Conservation (phyloP, 352 stramenopile genomes). For the Globisporangium mamillatum region DNA sequence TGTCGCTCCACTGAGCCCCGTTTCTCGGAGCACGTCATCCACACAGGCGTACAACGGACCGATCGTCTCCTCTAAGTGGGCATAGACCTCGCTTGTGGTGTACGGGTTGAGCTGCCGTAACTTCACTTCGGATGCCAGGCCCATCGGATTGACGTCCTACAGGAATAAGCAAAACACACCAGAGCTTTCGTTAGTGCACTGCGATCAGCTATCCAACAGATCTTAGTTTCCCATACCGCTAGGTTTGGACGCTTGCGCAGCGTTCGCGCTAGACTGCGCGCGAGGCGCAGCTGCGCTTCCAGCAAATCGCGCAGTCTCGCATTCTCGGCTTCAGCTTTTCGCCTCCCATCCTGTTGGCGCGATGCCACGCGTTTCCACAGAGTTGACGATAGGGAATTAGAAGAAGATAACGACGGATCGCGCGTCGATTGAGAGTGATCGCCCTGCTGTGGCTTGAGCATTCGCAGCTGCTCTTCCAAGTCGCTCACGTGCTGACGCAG, state of each 20-base stretch:
- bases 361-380: constrained; percentile 6
- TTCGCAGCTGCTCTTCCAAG: constrained; percentile 5
- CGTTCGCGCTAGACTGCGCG: neutral
- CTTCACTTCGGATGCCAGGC: neutral
- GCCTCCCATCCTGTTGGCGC: constrained; percentile 2
- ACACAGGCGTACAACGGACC: neutral
- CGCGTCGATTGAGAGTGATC: neutral
- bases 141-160: neutral
- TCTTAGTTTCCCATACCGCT: neutral
- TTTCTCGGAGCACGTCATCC: neutral
- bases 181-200: neutral
- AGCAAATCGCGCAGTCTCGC: neutral
- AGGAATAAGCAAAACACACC: neutral
- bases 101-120: neutral
- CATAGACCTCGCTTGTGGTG: neutral
- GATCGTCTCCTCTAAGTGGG: neutral
- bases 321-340: constrained; percentile 5
- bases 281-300: neutral
- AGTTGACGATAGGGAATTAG: neutral
- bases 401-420: too few species aligned
- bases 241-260: constrained; percentile 6
- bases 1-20: neutral
- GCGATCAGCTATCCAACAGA: too few species aligned
- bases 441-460: neutral
- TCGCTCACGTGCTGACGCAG: constrained; percentile 8